Evolutionary conservation across 257 asterid species (phyloP).

Genomic region (Solanum tacnaense): DNA sequence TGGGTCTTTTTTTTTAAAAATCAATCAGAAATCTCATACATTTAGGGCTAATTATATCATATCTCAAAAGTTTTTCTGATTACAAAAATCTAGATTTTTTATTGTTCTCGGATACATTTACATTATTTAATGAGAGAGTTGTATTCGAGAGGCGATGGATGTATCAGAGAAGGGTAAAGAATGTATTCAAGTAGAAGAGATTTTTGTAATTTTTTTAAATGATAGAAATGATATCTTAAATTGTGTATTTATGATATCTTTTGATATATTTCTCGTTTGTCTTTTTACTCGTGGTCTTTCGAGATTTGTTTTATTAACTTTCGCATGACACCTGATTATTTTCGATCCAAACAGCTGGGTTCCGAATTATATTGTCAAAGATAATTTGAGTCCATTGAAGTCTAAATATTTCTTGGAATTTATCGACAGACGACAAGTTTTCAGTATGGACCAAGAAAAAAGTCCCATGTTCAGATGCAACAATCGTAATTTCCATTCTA

Average conservation of each 20-base stretch:
- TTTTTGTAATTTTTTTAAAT: background rate
- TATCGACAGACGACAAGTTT: background rate
- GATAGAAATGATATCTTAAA: no score
- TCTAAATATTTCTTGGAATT: background rate
- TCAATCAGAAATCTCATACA: background rate
- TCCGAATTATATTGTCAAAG: background rate
- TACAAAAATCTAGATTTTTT: no score
- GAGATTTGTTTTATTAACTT: rapidly evolving
- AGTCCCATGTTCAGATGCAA: background rate
- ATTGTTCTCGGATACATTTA: no score
- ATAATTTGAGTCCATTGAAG: background rate
- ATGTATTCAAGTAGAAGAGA: no score
- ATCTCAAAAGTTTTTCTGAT: rapidly evolving
- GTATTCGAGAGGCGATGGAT: background rate
- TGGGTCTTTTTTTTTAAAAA: no score
- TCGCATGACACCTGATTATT: rapidly evolving
- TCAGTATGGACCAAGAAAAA: background rate
- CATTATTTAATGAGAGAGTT: no score
- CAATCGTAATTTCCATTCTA: background rate
- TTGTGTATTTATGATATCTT: no score
- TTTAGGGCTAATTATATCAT: background rate
- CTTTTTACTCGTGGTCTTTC: no score
- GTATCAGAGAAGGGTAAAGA: background rate
- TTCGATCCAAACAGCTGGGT: background rate
- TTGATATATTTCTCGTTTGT: no score